Conservation (phyloP, 2,329 filamentous ascomycete genomes). For the Xylariaceae sp. region DNA sequence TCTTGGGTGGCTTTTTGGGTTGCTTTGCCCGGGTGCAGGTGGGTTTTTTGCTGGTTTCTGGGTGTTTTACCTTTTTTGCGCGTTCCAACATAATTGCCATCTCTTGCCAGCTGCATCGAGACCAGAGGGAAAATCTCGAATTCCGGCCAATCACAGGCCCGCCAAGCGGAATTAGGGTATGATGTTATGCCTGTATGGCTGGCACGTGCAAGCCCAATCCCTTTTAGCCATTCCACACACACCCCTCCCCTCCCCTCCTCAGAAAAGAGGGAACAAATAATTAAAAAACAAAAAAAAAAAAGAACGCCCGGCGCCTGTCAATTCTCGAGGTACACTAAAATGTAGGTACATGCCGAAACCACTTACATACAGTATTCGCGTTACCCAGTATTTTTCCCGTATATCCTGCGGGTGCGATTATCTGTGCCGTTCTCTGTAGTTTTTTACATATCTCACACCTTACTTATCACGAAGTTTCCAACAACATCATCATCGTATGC, state of each 20-base stretch:
- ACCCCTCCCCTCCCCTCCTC: neutral
- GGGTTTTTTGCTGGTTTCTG: no score
- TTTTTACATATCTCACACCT: neutral
- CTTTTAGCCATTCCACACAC: neutral
- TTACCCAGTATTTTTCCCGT: neutral
- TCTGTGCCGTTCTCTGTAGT: no score
- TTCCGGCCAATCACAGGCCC: neutral
- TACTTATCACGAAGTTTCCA: neutral
- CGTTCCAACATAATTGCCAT: neutral
- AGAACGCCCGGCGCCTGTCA: neutral
- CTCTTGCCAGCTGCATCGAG: neutral
- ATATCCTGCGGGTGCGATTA: no score
- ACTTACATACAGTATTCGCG: no score
- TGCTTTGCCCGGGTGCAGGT: no score
- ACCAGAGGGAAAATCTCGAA: neutral
- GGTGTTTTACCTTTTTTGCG: neutral
- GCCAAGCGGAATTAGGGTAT: neutral
- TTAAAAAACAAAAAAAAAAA: neutral
- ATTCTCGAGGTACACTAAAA: neutral
- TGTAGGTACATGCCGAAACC: neutral
- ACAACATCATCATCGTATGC: slow-evolving; percentile 8
- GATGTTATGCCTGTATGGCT: neutral
- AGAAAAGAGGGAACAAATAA: no score
- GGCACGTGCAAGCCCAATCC: slow-evolving; percentile 3
- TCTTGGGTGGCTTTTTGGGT: no score